phyloP scores from a whole-genome alignment of 306 rosid genomes.

The Macrotyloma uniflorum region DNA sequence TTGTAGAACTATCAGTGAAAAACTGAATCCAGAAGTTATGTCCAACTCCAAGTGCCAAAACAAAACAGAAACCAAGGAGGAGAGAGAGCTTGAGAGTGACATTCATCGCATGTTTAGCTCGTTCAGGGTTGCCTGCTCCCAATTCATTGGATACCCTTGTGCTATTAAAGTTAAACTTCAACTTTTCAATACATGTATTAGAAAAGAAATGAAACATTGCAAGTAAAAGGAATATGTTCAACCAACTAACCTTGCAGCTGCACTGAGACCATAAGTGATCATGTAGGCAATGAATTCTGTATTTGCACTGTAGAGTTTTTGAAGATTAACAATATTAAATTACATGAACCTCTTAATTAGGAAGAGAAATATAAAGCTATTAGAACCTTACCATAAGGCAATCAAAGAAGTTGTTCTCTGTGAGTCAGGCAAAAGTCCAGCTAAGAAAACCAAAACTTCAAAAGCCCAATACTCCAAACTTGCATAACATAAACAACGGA shows the following conservation, averaged over 20 bases:
- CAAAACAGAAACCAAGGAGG: conserved; percentile 56
- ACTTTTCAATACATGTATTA: conserved; percentile 2
- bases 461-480: conserved; percentile 97
- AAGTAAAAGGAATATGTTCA: neutral
- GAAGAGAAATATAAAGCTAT: conserved; percentile 10
- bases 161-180: conserved; percentile 42
- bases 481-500: conserved; percentile 31
- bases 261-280: conserved; percentile 79
- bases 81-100: conserved; percentile 73
- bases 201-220: neutral
- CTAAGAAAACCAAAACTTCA: conserved; percentile 78
- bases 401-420: conserved; percentile 70
- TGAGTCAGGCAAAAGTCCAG: conserved; percentile 76
- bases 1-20: conserved; percentile 52
- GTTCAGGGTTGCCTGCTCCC: conserved; percentile 65
- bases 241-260: conserved; percentile 72
- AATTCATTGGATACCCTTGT: conserved; percentile 89
- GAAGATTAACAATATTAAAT: neutral
- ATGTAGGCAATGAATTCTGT: conserved; percentile 72
- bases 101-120: conserved; percentile 74
- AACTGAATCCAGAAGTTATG: conserved; percentile 64
- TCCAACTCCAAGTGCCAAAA: conserved; percentile 58
- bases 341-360: neutral
- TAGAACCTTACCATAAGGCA: conserved; percentile 71
- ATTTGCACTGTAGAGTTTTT: conserved; percentile 53